These are phyloP conservation scores for Diplodia intermedia DNA, from an alignment of 2,329 filamentous ascomycete genomes.

Conservation along the genomic window DNA sequence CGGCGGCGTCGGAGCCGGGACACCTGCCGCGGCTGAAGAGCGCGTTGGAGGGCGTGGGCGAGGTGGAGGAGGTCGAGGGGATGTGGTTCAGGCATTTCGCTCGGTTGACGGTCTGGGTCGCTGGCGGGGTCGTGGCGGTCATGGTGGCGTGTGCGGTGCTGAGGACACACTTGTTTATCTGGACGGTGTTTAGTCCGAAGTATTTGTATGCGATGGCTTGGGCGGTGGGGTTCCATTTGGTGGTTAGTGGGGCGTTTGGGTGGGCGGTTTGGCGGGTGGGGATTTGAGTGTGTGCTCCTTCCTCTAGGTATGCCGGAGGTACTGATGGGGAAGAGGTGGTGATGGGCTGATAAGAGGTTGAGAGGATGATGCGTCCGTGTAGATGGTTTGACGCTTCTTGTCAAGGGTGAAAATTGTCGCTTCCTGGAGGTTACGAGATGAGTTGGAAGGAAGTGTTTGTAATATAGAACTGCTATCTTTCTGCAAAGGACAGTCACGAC, in stretches of 20 bases:
- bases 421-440: background rate
- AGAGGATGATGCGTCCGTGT: background rate
- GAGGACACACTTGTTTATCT: conserved; percentile 92
- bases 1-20: background rate
- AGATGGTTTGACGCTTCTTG: background rate
- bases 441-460: background rate
- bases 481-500: background rate
- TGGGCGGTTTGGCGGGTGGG: conserved; percentile 40
- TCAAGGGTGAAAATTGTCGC: background rate
- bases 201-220: conserved; percentile 92
- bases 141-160: conserved; percentile 88
- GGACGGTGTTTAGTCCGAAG: conserved; percentile 98
- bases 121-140: conserved; percentile 70
- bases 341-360: background rate
- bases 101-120: conserved; percentile 73
- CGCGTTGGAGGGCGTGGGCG: background rate
- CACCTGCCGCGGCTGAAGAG: conserved; percentile 34
- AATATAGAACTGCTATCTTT: background rate
- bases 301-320: too few relatives aligned
- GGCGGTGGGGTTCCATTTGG: conserved; percentile 80
- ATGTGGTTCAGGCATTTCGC: conserved; percentile 58
- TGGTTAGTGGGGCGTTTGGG: conserved; percentile 44
- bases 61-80: background rate
- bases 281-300: background rate
- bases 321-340: background rate